Percentiles rank a stretch among this genome's conserved stretches.
phyloP scores from a whole-genome alignment of 495 filamentous ascomycete species.

The Durotheca rogersii region DNA sequence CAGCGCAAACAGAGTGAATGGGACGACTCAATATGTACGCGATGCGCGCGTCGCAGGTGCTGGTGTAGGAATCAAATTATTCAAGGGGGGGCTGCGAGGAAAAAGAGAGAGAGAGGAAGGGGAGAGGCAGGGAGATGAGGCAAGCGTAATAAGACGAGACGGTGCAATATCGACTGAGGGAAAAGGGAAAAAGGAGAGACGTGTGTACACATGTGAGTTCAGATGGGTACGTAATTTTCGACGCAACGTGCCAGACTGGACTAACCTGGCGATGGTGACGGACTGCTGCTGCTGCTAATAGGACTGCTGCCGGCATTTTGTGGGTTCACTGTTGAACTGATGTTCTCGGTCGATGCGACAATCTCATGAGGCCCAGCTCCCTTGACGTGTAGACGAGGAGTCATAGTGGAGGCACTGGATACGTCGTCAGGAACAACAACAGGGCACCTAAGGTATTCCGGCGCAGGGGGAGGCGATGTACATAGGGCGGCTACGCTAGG shows the following conservation, averaged over 20 bases:
- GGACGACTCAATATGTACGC: no score
- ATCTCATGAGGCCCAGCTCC: conserved; percentile 29
- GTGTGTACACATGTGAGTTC: not conserved
- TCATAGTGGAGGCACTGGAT: conserved; percentile 29
- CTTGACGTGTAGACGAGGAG: conserved; percentile 35
- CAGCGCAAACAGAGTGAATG: no score
- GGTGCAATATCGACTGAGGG: not conserved
- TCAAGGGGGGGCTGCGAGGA: not conserved
- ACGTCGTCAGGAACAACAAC: no score
- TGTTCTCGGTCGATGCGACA: conserved; percentile 24
- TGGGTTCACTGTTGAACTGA: conserved; percentile 17
- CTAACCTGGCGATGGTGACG: conserved; percentile 11
- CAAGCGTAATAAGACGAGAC: not conserved
- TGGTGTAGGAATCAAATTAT: not conserved
- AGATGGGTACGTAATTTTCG: no score
- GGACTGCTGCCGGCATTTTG: conserved; percentile 2
- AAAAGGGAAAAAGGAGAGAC: no score
- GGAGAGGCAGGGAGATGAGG: not conserved
- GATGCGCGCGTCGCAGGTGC: no score
- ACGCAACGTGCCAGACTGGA: no score
- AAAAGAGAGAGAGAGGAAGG: not conserved
- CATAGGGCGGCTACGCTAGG: no score
- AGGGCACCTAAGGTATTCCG: no score
- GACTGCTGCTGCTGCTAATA: conserved; percentile 1
- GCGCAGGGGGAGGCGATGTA: no score